Percentiles rank a stretch among this genome's conserved stretches.
phyloP scores from a whole-genome alignment of 176 grass and related monocot genomes.

The Oryza glaberrima region DNA sequence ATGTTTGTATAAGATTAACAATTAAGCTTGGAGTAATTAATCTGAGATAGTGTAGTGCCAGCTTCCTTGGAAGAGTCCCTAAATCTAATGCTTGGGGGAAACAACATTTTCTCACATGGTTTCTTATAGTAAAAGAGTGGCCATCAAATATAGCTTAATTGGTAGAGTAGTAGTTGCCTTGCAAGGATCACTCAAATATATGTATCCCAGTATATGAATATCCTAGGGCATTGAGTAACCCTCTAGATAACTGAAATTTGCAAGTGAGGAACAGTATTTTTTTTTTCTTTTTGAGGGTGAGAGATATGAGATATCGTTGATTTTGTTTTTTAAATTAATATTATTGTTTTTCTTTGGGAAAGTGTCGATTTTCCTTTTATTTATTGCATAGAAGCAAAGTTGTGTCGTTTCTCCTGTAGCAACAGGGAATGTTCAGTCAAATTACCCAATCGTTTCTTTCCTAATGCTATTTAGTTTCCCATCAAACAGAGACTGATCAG shows the following conservation, averaged over 20 bases:
- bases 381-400: neutral
- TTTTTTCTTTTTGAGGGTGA: neutral
- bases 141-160: slow-evolving; percentile 25
- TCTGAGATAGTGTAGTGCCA: neutral
- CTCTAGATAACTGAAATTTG: neutral
- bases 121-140: slow-evolving; percentile 54
- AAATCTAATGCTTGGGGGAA: slow-evolving; percentile 27
- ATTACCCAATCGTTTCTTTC: neutral
- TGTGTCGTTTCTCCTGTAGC: neutral
- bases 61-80: slow-evolving; percentile 42
- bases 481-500: neutral
- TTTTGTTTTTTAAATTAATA: neutral
- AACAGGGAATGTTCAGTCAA: slow-evolving; percentile 1
- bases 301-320: neutral
- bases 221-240: slow-evolving; percentile 33
- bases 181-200: slow-evolving; percentile 36
- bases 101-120: slow-evolving; percentile 16
- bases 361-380: neutral
- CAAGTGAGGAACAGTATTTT: neutral
- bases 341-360: neutral
- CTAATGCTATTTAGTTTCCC: neutral
- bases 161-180: slow-evolving; percentile 40
- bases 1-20: neutral
- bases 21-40: neutral
- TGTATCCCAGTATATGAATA: neutral